These are phyloP conservation scores for Tilletia walkeri DNA, from an alignment of 1,284 basidiomycete species.

Conservation along the genomic window DNA sequence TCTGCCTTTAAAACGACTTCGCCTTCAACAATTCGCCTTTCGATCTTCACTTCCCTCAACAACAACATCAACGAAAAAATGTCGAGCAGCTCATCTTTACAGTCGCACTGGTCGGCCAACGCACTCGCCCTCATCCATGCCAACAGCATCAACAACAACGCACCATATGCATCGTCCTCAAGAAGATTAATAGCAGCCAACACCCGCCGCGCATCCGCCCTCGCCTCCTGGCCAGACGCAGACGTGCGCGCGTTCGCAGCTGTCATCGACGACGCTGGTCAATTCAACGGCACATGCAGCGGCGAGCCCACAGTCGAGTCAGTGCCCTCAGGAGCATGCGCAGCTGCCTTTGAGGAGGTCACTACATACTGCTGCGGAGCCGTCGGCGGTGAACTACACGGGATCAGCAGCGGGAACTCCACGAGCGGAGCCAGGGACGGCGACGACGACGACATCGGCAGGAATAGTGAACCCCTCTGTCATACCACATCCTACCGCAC, in stretches of 20 bases:
- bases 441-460: background rate
- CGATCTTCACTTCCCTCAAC: too few species aligned
- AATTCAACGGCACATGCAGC: conserved; percentile 1
- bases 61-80: too few species aligned
- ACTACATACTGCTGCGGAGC: conserved; percentile 17
- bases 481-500: conserved; percentile 5
- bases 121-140: background rate
- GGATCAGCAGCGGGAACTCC: background rate
- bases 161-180: background rate
- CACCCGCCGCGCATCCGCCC: background rate
- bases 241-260: conserved; percentile 6
- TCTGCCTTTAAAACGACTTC: too few species aligned
- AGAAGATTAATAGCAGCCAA: background rate
- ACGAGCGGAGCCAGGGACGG: background rate
- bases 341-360: background rate
- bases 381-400: background rate
- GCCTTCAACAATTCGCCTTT: too few species aligned
- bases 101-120: too few species aligned
- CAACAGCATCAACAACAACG: background rate
- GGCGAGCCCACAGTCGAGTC: conserved; percentile 11
- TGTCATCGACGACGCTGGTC: conserved; percentile 9
- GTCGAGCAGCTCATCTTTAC: too few species aligned
- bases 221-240: background rate
- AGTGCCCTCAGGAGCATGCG: conserved; percentile 11
- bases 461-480: background rate